Base-by-base conservation (phyloP, 2,329 filamentous ascomycete species). In the Aspergillus sp. region DNA sequence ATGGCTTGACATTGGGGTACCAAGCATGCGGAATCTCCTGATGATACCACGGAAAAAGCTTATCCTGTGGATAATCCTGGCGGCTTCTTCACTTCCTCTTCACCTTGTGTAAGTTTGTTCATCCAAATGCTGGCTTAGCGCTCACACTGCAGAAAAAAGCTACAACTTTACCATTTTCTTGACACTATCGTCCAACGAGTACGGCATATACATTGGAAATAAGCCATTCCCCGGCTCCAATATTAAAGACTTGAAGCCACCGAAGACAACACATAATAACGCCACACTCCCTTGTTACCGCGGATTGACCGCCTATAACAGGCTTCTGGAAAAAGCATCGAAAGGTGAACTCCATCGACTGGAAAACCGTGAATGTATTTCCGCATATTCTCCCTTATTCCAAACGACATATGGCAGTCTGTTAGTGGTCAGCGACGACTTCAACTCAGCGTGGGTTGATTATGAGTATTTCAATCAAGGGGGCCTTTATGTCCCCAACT, bases 1-100 rank as follows among this genome's bases (percentile, higher is more conserved):
- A 26, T 66, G 31, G 31, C 31, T 32, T n/a, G 31, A 32, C 11
- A 32, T 32, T 32, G 31, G 31, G 8, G 31, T 32, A 8, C 31
- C 31, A 8, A 32, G 31, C 31, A n/a, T 32, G 8, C 31, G 31
- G 2, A 32, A 32, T 32, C 31, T 32, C 9, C 13, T 33, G 4
- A 37, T 13, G 4, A 43, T 39, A 30, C 11, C 32, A 9, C 7
- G 19, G 6, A 26, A 12, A 28, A 19, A 19, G 6, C 34, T 29
- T 7, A 11, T 32, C 33, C 29, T 37, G 27, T 46, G 43, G 34
- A 9, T 32, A 3, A 9, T 8, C 31, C 31, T 32, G 8, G 31
- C 31, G 8, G 8, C n/a, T n/a, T 32, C 31, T 8, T 32, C 31
- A 9, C 8, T n/a, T 8, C 31, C 4, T 9, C 31, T 32, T 32